Base-by-base conservation (phyloP, 768 basidiomycete species). In the Rhodotorula kratochvilovae region DNA sequence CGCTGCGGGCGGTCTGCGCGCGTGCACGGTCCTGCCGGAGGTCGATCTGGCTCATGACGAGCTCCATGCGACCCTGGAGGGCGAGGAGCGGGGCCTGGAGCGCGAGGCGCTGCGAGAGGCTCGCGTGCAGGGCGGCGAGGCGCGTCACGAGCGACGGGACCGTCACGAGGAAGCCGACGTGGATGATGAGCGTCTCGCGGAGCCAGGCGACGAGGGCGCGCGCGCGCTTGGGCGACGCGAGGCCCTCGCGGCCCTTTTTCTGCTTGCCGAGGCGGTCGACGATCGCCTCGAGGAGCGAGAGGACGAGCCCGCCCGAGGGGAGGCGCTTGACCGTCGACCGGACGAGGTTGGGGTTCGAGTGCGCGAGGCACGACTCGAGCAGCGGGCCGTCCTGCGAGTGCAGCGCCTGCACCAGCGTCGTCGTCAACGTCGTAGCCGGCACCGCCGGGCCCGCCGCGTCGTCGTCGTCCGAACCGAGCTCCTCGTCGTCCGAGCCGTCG, bases 141-240 rank as follows among this genome's bases (percentile, higher is more conserved):
- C 91, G 87, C 46, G 88, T 86, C 31, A 97, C 90, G 23, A 99
- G 84, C 74, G 94, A 91, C 11, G 95, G 95, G 81, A 97, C 89
- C 93, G 94, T 95, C 88, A 97, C 90, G 64, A 99, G 85, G 80
- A 97, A 89, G 1, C 90, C 89, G 58, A 91, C 89, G 80, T 97
- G 92, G 23, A 92, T 84, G 23, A 88, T 84, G 63, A 99, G 83
- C 10, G 91, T 90, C 15, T 88, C 87, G 80, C 88, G 89, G 72
- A 90, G 84, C 92, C 89, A 97, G 64, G 81, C 84, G 62, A 89
- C 84, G 67, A 91, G 83, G 55, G 87, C 87, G 78, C 89, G 88
- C 5, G 90, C 85, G 7, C 90, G 89, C 79, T 88, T 90, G 84
- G 88, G 87, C 64, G 86, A 89, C 7, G 84, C 87, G 5, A 84